These are phyloP conservation scores for Tolypocladium tundrense DNA, from an alignment of 2,329 filamentous ascomycete species.

Conservation along the genomic window DNA sequence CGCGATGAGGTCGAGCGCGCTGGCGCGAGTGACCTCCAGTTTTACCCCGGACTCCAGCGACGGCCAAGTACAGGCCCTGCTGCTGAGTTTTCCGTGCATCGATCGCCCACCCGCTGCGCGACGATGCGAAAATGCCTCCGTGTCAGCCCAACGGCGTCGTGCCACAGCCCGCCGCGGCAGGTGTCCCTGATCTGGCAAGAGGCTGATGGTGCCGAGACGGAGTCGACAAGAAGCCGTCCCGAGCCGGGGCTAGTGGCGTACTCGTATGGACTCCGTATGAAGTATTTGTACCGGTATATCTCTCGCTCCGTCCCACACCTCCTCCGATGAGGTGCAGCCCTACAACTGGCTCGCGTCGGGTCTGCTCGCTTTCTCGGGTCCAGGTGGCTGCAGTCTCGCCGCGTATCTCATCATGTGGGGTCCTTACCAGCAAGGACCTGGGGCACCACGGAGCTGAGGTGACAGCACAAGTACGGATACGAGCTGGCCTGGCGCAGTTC, in stretches of 20 bases:
- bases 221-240: background rate
- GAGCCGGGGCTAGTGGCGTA: background rate
- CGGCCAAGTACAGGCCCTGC: background rate
- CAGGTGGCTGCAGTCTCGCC: background rate
- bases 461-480: background rate
- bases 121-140: background rate
- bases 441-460: background rate
- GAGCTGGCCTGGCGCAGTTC: too few species aligned
- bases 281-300: background rate
- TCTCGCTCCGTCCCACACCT: background rate
- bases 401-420: background rate
- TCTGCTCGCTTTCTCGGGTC: background rate
- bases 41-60: slow-evolving; percentile 4
- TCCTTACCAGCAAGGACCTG: background rate
- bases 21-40: slow-evolving; percentile 1
- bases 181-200: background rate
- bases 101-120: background rate
- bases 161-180: too few species aligned
- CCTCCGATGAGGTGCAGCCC: background rate
- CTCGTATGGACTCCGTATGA: too few species aligned
- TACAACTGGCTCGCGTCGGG: background rate
- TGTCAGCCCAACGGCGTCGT: background rate
- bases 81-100: background rate
- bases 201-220: too few species aligned
- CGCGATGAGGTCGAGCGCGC: background rate